phyloP scores from a whole-genome alignment of 2,329 filamentous ascomycete species.

The Hymenoscyphus scutula region DNA sequence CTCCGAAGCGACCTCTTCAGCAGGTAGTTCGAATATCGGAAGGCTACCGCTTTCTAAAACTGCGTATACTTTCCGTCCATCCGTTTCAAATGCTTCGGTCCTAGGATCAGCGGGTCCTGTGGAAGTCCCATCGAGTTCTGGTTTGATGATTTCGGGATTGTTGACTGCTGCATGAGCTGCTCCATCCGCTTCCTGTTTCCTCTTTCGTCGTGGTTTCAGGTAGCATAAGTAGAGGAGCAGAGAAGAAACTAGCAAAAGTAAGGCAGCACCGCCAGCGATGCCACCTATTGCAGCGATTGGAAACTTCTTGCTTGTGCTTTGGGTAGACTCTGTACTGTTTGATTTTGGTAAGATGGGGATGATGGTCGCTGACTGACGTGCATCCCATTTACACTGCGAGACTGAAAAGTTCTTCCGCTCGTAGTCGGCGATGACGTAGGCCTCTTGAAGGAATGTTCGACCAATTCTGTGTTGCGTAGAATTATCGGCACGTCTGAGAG shows the following conservation, averaged over 20 bases:
- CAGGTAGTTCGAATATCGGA: constrained; percentile 12
- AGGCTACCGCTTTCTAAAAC: constrained; percentile 5
- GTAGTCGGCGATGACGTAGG: constrained; percentile 40
- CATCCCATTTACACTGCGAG: constrained; percentile 38
- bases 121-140: constrained; percentile 10
- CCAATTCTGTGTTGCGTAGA: constrained; percentile 29
- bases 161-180: background rate
- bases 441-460: constrained; percentile 33
- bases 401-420: constrained; percentile 34
- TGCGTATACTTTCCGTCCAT: background rate
- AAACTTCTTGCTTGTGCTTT: constrained; percentile 1
- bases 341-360: constrained; percentile 10
- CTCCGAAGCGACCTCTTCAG: constrained; percentile 14
- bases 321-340: constrained; percentile 27
- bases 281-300: constrained; percentile 17
- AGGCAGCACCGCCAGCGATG: constrained; percentile 14
- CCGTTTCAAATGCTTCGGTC: background rate
- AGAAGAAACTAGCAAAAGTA: background rate
- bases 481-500: constrained; percentile 26
- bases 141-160: constrained; percentile 6
- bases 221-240: constrained; percentile 4
- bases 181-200: background rate
- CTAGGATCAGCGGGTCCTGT: background rate
- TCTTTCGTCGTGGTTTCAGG: constrained; percentile 7
- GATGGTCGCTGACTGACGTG: constrained; percentile 32